Percentiles rank a stretch among this genome's conserved stretches.
Evolutionary conservation across 2,329 filamentous ascomycete genomes (phyloP).

Genomic region (Xylaria sp.): DNA sequence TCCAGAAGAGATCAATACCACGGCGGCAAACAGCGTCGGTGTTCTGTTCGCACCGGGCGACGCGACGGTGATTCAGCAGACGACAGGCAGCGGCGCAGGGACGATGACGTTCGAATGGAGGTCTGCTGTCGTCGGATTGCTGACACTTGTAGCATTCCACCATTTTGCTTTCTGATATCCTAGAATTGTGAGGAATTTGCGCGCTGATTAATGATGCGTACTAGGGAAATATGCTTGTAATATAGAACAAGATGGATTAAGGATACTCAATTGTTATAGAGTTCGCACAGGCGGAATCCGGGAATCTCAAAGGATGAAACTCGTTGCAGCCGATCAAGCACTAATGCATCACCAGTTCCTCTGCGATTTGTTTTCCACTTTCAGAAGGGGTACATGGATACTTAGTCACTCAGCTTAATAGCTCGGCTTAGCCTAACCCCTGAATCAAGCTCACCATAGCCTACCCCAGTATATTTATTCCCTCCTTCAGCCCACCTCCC

Average conservation of each 20-base stretch:
- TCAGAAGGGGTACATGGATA: not conserved
- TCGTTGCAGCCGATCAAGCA: not conserved
- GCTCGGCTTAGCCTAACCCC: not conserved
- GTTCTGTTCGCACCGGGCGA: constrained; percentile 65
- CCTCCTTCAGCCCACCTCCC: constrained; percentile 23
- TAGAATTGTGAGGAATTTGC: not conserved
- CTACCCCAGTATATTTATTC: constrained; percentile 6
- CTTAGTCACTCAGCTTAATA: not conserved
- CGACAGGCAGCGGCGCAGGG: constrained; percentile 47
- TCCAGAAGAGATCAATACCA: constrained; percentile 57
- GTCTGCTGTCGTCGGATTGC: constrained; percentile 50
- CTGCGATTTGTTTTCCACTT: not conserved
- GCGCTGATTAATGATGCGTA: not conserved
- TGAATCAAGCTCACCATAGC: not conserved
- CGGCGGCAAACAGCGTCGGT: constrained; percentile 57
- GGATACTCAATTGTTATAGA: not conserved
- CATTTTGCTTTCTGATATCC: constrained; percentile 35
- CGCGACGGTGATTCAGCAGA: constrained; percentile 57
- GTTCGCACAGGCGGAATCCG: not conserved
- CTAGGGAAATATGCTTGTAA: not conserved
- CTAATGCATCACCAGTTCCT: not conserved
- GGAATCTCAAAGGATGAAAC: not conserved
- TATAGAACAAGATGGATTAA: not conserved
- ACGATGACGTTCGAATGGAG: constrained; percentile 50
- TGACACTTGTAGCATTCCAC: constrained; percentile 48